A percentile compares a stretch with the other conserved stretches of the same genome.
Conservation (phyloP, 495 filamentous ascomycete genomes). For the Ramalina peruviana region DNA sequence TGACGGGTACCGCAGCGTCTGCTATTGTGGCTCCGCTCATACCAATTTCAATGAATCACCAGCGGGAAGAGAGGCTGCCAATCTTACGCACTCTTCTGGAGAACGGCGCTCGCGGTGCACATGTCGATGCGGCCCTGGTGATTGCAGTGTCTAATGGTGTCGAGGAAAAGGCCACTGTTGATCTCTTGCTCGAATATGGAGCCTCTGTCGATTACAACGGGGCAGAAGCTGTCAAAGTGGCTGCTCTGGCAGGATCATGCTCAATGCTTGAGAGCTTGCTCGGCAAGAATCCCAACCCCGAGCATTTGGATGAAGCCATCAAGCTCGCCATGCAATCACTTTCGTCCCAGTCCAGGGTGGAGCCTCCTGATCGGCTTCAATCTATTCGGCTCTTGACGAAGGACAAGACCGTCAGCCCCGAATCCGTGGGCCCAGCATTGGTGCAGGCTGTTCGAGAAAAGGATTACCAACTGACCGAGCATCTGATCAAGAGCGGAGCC, state of each 20-base stretch:
- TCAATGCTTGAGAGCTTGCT: slow-evolving; percentile 7
- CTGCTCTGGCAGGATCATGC: slow-evolving; percentile 3
- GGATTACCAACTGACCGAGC: slow-evolving; percentile 2
- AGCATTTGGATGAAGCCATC: slow-evolving; percentile 4
- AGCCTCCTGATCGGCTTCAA: not conserved
- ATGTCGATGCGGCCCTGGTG: slow-evolving; percentile 9
- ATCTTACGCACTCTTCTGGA: slow-evolving; percentile 3
- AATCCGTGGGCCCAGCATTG: not conserved
- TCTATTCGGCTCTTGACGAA: slow-evolving; percentile 2
- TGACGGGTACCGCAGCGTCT: not conserved
- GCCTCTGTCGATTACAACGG: slow-evolving; percentile 3
- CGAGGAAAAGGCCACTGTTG: slow-evolving; percentile 5
- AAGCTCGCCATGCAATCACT: slow-evolving; percentile 5
- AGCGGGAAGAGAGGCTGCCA: slow-evolving; percentile 2
- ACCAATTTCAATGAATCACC: slow-evolving; percentile 5
- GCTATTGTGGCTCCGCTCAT: slow-evolving; percentile 1
- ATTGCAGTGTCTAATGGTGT: slow-evolving; percentile 4
- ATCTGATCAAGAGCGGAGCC: slow-evolving; percentile 1
- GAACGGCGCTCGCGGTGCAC: not conserved
- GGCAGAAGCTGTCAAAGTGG: slow-evolving; percentile 5
- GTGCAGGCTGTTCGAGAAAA: slow-evolving; percentile 5
- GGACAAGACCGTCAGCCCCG: not conserved
- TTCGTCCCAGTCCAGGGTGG: not conserved
- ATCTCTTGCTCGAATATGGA: slow-evolving; percentile 3
- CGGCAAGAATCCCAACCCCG: not conserved